Evolutionary conservation across 495 filamentous ascomycete genomes (phyloP).

Genomic region (Neurospora terricola): DNA sequence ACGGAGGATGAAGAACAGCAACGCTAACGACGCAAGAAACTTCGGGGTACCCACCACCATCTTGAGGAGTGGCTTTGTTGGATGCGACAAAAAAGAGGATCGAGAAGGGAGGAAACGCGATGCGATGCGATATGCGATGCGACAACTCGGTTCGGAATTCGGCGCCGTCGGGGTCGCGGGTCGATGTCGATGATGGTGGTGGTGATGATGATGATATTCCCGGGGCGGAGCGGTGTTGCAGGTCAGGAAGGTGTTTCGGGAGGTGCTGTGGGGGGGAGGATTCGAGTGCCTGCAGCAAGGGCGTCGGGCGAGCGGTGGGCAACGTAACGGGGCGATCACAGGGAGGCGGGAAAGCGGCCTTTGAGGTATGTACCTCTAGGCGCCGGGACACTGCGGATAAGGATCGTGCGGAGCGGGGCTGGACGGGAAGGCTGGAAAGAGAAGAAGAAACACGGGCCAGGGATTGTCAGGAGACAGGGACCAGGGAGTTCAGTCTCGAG

Average conservation of each 20-base stretch:
- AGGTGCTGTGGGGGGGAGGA: background rate
- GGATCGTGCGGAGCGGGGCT: background rate
- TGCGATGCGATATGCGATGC: constrained; percentile 2
- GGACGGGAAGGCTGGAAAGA: background rate
- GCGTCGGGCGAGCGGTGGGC: background rate
- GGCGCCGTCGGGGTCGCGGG: background rate
- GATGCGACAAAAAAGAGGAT: background rate
- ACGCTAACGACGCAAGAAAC: constrained; percentile 1
- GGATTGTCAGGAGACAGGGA: background rate
- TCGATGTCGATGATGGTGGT: background rate
- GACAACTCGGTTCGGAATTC: background rate
- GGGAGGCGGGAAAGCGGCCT: background rate
- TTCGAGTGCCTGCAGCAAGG: background rate
- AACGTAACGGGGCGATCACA: background rate
- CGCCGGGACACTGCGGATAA: background rate
- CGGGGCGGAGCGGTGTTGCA: background rate
- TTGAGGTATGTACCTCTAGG: background rate
- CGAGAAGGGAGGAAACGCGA: background rate
- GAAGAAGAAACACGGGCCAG: background rate
- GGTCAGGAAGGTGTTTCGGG: background rate
- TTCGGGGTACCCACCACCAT: constrained; percentile 35
- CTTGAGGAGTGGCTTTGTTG: constrained; percentile 9
- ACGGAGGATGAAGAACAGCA: background rate
- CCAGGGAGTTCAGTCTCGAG: background rate
- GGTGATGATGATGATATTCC: background rate